Evolutionary conservation across 106 monocot species (phyloP), one percentile per base, ranked within the genome.

Genomic region (Acorus gramineus): DNA sequence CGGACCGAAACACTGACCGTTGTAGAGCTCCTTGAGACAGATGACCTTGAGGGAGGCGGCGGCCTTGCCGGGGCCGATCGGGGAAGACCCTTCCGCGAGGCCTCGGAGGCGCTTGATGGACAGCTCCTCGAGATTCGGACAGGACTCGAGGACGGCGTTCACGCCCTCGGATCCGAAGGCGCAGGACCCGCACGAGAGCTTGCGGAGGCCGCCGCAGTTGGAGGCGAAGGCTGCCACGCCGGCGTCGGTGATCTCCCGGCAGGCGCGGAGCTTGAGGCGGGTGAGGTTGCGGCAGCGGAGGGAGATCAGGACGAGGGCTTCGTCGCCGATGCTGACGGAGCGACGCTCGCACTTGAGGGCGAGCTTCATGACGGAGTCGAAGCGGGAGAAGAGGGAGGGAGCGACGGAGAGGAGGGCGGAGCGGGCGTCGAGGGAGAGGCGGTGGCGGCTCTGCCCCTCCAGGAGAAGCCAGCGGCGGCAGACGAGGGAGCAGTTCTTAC

Each of bases 401-500:
- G 67, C 79, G 49, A 57, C 53, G 14, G 28, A 60, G 4, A 71
- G 60, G 11, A 93, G 80, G 0, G 65, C 76, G 12, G 82, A 78
- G 10, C 80, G 78, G 4, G 93, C 88, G 57, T 89, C 80, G 6
- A 93, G 74, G 28, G 85, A 85, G 54, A 93, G 64, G 10, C 85
- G 72, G 45, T 82, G 78, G 47, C 93, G 82, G 74, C 69, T 76
- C 73, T 72, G 73, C 28, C 85, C 85, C 53, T 93, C 93, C 14
- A 85, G 74, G 6, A 28, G 44, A 43, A 79, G 70, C 93, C 93
- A 93, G 3, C 89, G 73, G 46, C 71, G 77, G 75, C 87, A 93
- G 44, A 93, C 93, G 3, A 93, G 80, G 66, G 88, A 84, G 71
- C 89, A 94, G 3, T 68, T 62, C 61, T 94, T 86, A n/a, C 93